phyloP scores from a whole-genome alignment of 768 basidiomycete species.

The Leccinum aurantiacum region DNA sequence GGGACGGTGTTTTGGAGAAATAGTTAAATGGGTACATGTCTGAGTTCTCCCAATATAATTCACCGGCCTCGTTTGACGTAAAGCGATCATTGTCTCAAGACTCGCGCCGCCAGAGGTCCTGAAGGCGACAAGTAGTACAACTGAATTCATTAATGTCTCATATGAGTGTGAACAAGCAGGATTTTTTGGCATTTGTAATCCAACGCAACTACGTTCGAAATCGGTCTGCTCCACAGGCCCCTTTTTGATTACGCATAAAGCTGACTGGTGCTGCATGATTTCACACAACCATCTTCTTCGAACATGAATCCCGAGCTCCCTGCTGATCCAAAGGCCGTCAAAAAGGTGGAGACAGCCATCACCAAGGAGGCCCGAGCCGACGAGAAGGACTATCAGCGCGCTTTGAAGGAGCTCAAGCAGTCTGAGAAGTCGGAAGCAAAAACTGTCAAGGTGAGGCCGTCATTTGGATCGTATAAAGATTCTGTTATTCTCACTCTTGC shows the following conservation, averaged over 20 bases:
- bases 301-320: constrained; percentile 26
- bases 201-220: not conserved
- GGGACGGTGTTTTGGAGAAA: not conserved
- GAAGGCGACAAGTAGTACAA: too few species aligned
- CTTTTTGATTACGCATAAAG: constrained; percentile 4
- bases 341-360: constrained; percentile 45
- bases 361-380: constrained; percentile 53
- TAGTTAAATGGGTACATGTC: constrained; percentile 1
- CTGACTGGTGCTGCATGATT: not conserved
- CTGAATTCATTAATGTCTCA: too few species aligned
- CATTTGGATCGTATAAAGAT: not conserved
- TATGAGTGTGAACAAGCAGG: too few species aligned
- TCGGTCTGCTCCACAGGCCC: constrained; percentile 8
- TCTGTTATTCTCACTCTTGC: not conserved
- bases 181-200: not conserved
- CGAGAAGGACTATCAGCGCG: constrained; percentile 48
- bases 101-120: too few species aligned
- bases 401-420: constrained; percentile 51
- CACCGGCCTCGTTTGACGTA: not conserved
- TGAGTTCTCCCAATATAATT: not conserved
- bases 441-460: constrained; percentile 46
- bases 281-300: not conserved
- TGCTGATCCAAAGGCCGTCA: constrained; percentile 30
- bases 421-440: constrained; percentile 55
- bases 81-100: not conserved